Percentiles rank a stretch among this genome's conserved stretches.
Conservation (phyloP, 1,284 basidiomycete species). For the Apiotrichum porosum region DNA sequence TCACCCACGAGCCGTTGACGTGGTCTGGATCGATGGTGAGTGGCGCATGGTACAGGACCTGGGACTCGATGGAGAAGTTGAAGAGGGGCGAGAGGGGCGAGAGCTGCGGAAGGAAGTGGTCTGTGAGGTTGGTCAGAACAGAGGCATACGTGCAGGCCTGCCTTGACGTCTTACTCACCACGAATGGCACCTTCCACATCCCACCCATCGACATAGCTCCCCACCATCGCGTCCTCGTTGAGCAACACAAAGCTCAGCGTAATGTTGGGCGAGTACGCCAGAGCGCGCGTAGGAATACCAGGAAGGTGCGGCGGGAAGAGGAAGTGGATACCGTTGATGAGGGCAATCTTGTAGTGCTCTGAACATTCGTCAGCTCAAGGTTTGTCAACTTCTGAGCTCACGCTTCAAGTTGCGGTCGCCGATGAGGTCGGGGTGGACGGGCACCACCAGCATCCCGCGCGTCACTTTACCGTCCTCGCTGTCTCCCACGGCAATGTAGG, state of each 20-base stretch:
- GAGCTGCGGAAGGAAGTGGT: constrained; percentile 64
- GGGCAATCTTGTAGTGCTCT: constrained; percentile 37
- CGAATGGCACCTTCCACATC: constrained; percentile 61
- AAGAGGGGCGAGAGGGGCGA: constrained; percentile 63
- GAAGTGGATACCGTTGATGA: constrained; percentile 57
- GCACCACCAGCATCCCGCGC: constrained; percentile 34
- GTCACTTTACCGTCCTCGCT: background rate
- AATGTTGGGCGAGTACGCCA: constrained; percentile 67
- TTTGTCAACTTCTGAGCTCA: too few species aligned
- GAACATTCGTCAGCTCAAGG: background rate
- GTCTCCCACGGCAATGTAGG: constrained; percentile 33
- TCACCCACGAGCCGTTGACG: constrained; percentile 52
- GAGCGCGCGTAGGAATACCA: constrained; percentile 40
- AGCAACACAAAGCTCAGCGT: constrained; percentile 57
- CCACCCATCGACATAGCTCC: constrained; percentile 63
- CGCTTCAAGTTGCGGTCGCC: constrained; percentile 27
- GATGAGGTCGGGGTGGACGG: constrained; percentile 31
- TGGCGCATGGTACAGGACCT: constrained; percentile 87
- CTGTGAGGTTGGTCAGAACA: too few species aligned
- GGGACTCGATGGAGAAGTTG: constrained; percentile 89
- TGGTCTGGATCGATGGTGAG: constrained; percentile 66
- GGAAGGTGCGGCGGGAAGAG: constrained; percentile 53
- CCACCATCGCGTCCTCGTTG: constrained; percentile 76
- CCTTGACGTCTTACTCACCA: too few species aligned
- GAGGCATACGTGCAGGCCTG: too few species aligned